Evolutionary conservation across 257 asterid species (phyloP).

Genomic region (Striga asiatica): DNA sequence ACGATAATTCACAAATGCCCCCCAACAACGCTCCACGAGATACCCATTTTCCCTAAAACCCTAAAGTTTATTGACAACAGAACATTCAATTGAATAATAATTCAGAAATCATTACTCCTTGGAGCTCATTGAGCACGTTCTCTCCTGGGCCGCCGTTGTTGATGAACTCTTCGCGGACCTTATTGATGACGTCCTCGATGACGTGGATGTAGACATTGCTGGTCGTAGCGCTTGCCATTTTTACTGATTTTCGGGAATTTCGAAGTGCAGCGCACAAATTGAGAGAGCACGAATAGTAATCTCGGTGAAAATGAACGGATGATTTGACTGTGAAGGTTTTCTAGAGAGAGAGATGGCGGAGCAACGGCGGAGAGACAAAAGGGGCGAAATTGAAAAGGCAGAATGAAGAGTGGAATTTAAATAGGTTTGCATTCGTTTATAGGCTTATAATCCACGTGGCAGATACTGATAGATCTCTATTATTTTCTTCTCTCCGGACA

Average conservation of each 20-base stretch:
- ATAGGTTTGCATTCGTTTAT: slow-evolving; percentile 59
- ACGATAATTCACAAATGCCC: slow-evolving; percentile 1
- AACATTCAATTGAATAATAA: neutral
- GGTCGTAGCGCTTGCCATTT: slow-evolving; percentile 69
- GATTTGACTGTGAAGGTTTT: slow-evolving; percentile 16
- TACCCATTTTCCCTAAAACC: slow-evolving; percentile 15
- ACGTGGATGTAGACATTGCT: slow-evolving; percentile 71
- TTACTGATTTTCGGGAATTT: slow-evolving; percentile 4
- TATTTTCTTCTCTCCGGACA: neutral
- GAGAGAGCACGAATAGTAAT: neutral
- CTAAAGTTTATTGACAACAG: slow-evolving; percentile 7
- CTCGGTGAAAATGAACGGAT: neutral
- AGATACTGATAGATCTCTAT: neutral
- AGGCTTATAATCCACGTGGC: slow-evolving; percentile 24
- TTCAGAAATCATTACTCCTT: slow-evolving; percentile 46
- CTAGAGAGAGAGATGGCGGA: slow-evolving; percentile 6
- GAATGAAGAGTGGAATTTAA: slow-evolving; percentile 34
- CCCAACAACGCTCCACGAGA: neutral
- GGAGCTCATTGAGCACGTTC: slow-evolving; percentile 70
- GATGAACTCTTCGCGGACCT: slow-evolving; percentile 74
- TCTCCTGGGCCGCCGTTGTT: slow-evolving; percentile 86
- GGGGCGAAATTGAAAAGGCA: slow-evolving; percentile 25
- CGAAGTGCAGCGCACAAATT: neutral
- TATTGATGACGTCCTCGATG: slow-evolving; percentile 86
- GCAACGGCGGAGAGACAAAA: slow-evolving; percentile 12